Base-by-base conservation (phyloP, 805 yeast species). In the Isabelozyma rhagii region DNA sequence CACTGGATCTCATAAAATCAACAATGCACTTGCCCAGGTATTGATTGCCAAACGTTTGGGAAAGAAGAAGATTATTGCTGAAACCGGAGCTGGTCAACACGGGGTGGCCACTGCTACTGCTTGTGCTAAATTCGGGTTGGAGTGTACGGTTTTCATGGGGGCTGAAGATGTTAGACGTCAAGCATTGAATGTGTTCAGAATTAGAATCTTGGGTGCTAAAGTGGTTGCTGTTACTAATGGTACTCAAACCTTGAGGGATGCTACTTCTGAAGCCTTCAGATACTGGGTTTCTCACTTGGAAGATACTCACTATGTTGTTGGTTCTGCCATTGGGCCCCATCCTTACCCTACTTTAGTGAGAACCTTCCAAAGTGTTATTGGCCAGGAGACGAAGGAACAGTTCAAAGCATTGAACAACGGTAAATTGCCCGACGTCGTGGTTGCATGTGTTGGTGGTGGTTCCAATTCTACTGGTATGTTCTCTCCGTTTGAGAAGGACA, bases 401-500 rank as follows among this genome's bases (percentile, higher is more conserved):
- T 92, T 92, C 74, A 83, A 81, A 56, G 83, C 80, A 56, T 73
- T 86, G 58, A 90, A 89, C 68, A 74, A 82, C 53, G 96, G 96
- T 40, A 85, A 82, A 61, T 78, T 94, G 55, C 99, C 99, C 44
- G 89, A 94, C 62, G 90, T 92, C 15, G 83, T 94, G 41, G 97
- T 94, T 54, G 99, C 99, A 1, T 94, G 99, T 79, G 99, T 94
- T 46, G 99, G 99, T 62, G 99, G 99, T 63, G 99, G 99, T 49
- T 90, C 97, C 15, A 94, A 94, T 79, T 86, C 97, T 46, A 83
- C 96, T 31, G 99, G 99, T 68, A 83, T 93, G 81, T 94, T 94
- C 71, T 84, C 90, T 18, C 97, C 98, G 48, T 94, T 94, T 65
- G 96, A 90, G 66, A 75, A 89, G 14, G 97, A 91, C 66, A 56